A percentile compares a stretch with the other conserved stretches of the same genome.
Evolutionary conservation across 139 green algal genomes (phyloP).

Genomic region (Zygnema cylindricum): DNA sequence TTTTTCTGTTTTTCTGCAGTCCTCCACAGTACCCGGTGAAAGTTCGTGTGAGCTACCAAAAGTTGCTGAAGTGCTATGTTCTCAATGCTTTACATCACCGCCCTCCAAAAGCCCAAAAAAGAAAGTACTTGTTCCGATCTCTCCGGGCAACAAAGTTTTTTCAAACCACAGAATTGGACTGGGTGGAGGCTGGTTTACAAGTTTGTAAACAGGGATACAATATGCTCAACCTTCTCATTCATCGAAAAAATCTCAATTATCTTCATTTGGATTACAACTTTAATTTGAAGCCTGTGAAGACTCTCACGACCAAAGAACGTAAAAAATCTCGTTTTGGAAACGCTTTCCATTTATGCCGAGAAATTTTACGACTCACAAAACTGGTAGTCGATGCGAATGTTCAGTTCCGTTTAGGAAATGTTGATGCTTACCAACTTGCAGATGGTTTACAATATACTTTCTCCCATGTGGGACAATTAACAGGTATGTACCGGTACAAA

Average conservation of each 20-base stretch:
- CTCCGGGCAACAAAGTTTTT: constrained; percentile 99
- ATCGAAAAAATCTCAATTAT: constrained; percentile 97
- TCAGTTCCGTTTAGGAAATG: constrained; percentile 97
- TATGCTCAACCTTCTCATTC: constrained; percentile 99
- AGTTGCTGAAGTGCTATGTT: constrained; percentile 98
- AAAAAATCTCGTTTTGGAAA: constrained; percentile 99
- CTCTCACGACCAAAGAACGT: constrained; percentile 98
- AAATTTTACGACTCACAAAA: constrained; percentile 99
- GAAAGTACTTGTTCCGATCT: constrained; percentile 86
- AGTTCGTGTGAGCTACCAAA: constrained; percentile 98
- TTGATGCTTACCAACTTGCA: constrained; percentile 98
- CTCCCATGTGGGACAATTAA: constrained; percentile 97
- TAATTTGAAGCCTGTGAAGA: constrained; percentile 99
- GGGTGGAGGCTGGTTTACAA: constrained; percentile 97
- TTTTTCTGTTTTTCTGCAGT: constrained; percentile 29
- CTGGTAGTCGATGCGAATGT: constrained; percentile 77
- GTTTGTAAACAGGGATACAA: constrained; percentile 99
- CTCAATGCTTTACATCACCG: constrained; percentile 95
- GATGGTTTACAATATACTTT: constrained; percentile 99
- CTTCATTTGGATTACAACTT: constrained; percentile 99
- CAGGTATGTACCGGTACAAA: constrained; percentile 97
- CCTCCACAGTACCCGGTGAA: constrained; percentile 91
- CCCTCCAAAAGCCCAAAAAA: constrained; percentile 88
- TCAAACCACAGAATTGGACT: constrained; percentile 98
- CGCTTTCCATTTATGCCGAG: constrained; percentile 97